Percentiles rank a stretch among this genome's conserved stretches.
phyloP scores from a whole-genome alignment of 2,329 filamentous ascomycete species.

The Pseudogymnoascus sp. region DNA sequence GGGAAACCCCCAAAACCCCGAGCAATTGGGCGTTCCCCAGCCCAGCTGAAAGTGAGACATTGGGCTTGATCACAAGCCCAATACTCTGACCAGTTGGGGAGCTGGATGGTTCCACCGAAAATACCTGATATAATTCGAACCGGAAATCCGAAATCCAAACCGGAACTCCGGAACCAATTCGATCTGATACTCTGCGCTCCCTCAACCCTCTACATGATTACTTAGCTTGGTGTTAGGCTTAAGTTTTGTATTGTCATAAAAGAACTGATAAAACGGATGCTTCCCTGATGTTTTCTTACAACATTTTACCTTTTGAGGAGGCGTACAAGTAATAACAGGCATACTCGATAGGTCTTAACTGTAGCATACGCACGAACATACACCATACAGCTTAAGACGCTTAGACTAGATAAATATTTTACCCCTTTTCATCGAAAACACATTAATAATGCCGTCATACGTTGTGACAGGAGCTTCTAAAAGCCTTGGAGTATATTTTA shows the following conservation, averaged over 20 bases:
- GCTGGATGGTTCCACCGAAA: no score
- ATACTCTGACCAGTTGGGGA: no score
- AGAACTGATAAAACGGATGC: not conserved
- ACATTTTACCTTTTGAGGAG: not conserved
- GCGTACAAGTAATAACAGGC: not conserved
- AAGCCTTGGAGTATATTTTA: not conserved
- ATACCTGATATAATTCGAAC: not conserved
- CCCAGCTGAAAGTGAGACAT: no score
- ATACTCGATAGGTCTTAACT: not conserved
- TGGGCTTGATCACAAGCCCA: no score
- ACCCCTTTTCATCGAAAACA: not conserved
- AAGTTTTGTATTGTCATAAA: not conserved
- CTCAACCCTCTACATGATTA: not conserved
- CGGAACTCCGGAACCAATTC: not conserved
- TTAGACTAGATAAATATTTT: not conserved
- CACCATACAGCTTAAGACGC: not conserved
- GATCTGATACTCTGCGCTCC: not conserved
- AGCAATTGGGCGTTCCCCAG: no score
- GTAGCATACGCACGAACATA: not conserved
- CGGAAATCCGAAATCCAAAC: not conserved
- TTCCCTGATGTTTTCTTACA: not conserved
- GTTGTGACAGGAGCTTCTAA: slow-evolving; percentile 1
- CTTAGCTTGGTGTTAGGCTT: not conserved
- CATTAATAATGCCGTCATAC: not conserved
- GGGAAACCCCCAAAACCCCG: no score